These are phyloP conservation scores for Rhodotorula taiwanensis DNA, from an alignment of 768 basidiomycete species.

Conservation along the genomic window DNA sequence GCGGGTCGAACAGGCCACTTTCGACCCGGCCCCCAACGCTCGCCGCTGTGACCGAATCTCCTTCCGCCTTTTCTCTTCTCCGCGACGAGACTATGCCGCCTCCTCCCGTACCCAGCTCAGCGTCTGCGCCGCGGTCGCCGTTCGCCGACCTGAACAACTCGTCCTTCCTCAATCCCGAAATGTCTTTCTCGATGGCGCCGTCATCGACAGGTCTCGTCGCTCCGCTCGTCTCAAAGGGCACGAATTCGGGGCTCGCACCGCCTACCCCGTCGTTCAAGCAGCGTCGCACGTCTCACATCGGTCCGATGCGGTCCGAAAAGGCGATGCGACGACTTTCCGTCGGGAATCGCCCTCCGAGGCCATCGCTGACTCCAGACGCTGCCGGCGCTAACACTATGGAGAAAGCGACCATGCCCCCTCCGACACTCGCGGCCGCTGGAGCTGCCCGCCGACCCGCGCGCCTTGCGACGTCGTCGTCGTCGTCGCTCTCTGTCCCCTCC, in stretches of 20 bases:
- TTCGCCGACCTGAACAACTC: constrained; percentile 27
- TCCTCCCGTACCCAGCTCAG: background rate
- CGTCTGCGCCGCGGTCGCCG: constrained; percentile 5
- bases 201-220: constrained; percentile 23
- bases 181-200: constrained; percentile 26
- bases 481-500: background rate
- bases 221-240: constrained; percentile 20
- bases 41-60: constrained; percentile 9
- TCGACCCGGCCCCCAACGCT: background rate
- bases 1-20: constrained; percentile 6
- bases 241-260: background rate
- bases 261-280: constrained; percentile 1
- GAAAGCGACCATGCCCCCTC: too few relatives aligned
- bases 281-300: constrained; percentile 32
- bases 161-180: background rate
- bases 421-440: background rate
- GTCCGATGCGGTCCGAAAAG: constrained; percentile 29
- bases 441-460: background rate
- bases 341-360: background rate
- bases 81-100: constrained; percentile 1
- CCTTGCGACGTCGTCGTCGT: background rate
- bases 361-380: background rate
- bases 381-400: constrained; percentile 8
- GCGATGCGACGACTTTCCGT: constrained; percentile 19
- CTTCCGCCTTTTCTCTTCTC: constrained; percentile 23